A percentile compares a stretch with the other conserved stretches of the same genome.
Evolutionary conservation across 1,139 yeast genomes (phyloP).

Genomic region (Hyphopichia khmerensis): DNA sequence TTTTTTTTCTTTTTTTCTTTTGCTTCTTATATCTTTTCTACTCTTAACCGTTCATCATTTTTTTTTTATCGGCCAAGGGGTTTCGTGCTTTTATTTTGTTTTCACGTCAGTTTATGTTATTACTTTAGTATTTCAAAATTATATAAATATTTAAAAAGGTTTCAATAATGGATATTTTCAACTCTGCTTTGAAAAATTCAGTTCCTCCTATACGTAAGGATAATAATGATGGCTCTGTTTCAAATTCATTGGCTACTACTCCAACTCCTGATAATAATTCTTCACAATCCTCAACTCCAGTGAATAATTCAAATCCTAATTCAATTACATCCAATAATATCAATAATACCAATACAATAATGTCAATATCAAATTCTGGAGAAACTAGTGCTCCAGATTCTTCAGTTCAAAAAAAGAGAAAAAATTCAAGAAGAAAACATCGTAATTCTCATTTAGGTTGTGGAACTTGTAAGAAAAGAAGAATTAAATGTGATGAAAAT

Average conservation of each 20-base stretch:
- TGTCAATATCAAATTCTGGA: neutral
- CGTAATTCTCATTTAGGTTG: slow-evolving; percentile 65
- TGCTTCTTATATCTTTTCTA: neutral
- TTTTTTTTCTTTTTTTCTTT: too few relatives aligned
- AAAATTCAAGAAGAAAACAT: slow-evolving; percentile 58
- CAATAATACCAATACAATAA: neutral
- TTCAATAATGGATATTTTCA: slow-evolving; percentile 22
- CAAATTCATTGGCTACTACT: slow-evolving; percentile 3
- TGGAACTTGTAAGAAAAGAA: slow-evolving; percentile 63
- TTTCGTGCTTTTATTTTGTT: too few relatives aligned
- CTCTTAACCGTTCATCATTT: too few relatives aligned
- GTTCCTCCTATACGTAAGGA: slow-evolving; percentile 27
- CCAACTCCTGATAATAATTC: slow-evolving; percentile 5
- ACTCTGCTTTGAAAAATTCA: slow-evolving; percentile 28
- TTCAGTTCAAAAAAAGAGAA: slow-evolving; percentile 20
- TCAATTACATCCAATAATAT: too few relatives aligned
- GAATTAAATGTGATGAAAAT: slow-evolving; percentile 68
- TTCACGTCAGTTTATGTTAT: too few relatives aligned
- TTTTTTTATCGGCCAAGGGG: too few relatives aligned
- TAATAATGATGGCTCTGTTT: slow-evolving; percentile 2
- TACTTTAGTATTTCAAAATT: too few relatives aligned
- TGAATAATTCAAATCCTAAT: neutral
- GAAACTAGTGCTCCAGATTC: slow-evolving; percentile 5
- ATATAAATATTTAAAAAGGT: too few relatives aligned
- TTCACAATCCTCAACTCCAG: slow-evolving; percentile 4